Evolutionary conservation across 345 rosid species (phyloP).

Genomic region (Corchorus capsularis): DNA sequence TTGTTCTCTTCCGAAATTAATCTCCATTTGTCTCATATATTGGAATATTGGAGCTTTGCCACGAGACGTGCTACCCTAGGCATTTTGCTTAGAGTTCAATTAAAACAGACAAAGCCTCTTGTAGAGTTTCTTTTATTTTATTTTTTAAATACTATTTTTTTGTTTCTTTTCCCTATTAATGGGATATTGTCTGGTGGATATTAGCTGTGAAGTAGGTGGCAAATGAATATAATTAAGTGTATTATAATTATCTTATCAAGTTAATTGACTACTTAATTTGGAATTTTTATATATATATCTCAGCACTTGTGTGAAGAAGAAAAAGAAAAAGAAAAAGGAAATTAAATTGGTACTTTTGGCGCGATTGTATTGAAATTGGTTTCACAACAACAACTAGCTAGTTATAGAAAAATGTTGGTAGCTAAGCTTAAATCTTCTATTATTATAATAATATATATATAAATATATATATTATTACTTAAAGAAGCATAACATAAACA

Average conservation of each 20-base stretch:
- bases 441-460: too few relatives aligned
- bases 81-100: background rate
- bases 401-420: too few relatives aligned
- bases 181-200: conserved; percentile 13
- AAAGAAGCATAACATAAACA: too few relatives aligned
- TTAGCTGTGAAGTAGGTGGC: conserved; percentile 52
- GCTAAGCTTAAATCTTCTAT: too few relatives aligned
- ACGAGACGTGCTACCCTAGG: background rate
- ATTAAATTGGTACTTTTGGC: too few relatives aligned
- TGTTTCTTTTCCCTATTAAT: too few relatives aligned
- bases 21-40: conserved; percentile 4
- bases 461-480: too few relatives aligned
- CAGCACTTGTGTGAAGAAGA: too few relatives aligned
- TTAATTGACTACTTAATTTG: background rate
- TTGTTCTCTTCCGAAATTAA: background rate
- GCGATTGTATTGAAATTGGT: too few relatives aligned
- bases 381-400: too few relatives aligned
- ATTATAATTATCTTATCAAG: conserved; percentile 24
- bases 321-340: too few relatives aligned
- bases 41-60: conserved; percentile 3
- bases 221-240: conserved; percentile 15
- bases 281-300: background rate
- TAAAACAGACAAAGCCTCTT: background rate
- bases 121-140: background rate
- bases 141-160: too few relatives aligned